Evolutionary conservation across 345 rosid genomes (phyloP).

Genomic region (Aegle marmelos): DNA sequence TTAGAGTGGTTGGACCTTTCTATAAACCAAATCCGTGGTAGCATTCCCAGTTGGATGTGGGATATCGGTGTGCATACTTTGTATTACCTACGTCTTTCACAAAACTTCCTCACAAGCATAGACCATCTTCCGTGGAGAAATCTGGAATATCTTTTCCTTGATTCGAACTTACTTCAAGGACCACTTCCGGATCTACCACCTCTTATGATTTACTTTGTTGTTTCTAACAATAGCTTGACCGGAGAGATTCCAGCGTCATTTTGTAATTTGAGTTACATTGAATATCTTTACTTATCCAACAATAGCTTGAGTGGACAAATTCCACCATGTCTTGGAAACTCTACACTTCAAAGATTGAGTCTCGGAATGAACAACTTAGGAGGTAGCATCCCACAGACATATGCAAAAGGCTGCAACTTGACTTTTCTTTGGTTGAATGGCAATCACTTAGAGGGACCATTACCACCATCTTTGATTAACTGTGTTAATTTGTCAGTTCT

Average conservation of each 20-base stretch:
- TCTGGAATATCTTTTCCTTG: neutral
- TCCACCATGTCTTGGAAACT: too few species aligned
- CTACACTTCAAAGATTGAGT: neutral
- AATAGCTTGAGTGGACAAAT: too few species aligned
- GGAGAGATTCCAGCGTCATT: constrained; percentile 9
- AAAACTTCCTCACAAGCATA: neutral
- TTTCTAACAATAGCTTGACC: neutral
- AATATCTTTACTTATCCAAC: neutral
- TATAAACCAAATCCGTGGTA: too few species aligned
- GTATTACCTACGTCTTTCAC: neutral
- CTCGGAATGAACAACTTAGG: neutral
- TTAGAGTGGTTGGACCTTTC: neutral
- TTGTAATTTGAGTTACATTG: neutral
- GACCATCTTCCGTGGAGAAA: neutral
- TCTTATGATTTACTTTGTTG: too few species aligned
- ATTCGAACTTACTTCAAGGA: too few species aligned
- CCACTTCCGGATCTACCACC: too few species aligned
- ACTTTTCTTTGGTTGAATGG: neutral
- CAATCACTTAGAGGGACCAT: constrained; percentile 23
- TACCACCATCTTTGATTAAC: constrained; percentile 21
- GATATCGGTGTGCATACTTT: neutral
- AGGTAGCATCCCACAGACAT: neutral
- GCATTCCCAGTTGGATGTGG: neutral
- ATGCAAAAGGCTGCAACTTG: neutral
- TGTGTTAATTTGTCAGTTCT: constrained; percentile 8